Percentiles rank a stretch among this genome's conserved stretches.
Conservation (phyloP, 768 basidiomycete genomes). For the Dacryopinax primogenitus region DNA sequence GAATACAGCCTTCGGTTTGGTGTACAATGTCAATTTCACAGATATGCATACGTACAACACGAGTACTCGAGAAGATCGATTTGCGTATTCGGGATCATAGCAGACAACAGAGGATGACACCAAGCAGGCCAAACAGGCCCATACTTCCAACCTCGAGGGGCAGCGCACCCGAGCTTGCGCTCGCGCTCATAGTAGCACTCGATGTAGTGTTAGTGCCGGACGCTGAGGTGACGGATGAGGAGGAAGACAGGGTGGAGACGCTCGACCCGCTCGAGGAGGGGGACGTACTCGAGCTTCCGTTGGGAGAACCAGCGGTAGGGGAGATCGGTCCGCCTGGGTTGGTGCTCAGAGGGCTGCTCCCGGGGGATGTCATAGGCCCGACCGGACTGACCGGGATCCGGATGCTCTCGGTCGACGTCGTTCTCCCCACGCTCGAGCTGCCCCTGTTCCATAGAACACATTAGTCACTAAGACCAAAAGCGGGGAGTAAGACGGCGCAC, state of each 20-base stretch:
- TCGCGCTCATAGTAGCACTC: background rate
- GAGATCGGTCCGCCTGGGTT: conserved; percentile 1
- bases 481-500: background rate
- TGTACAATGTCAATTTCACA: background rate
- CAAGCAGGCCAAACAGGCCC: background rate
- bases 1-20: too few relatives aligned
- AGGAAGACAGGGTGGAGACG: background rate
- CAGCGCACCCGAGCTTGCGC: background rate
- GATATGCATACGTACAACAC: background rate
- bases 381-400: background rate
- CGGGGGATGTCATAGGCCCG: background rate
- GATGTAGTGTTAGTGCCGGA: background rate
- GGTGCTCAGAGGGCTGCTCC: background rate
- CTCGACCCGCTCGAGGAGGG: background rate
- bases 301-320: background rate
- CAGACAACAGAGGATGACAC: background rate
- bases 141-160: background rate
- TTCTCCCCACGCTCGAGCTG: background rate
- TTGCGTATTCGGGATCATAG: background rate
- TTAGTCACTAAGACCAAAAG: background rate
- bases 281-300: background rate
- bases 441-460: background rate
- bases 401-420: background rate
- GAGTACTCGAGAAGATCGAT: background rate
- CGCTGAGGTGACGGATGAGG: background rate